phyloP scores from a whole-genome alignment of 352 stramenopile species.

The Phytophthora idaei region DNA sequence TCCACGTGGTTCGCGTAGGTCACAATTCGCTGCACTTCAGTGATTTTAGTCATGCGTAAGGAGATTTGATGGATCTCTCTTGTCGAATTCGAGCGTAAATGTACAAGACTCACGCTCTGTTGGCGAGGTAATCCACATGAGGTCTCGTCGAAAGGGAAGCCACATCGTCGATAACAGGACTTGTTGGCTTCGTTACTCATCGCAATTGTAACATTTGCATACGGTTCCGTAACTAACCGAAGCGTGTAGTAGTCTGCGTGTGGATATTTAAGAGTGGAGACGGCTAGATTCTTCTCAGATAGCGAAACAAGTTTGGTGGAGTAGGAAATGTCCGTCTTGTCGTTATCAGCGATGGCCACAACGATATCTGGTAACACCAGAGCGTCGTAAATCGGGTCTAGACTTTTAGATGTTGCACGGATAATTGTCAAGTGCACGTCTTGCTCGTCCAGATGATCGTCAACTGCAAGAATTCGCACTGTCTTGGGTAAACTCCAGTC shows the following conservation, averaged over 20 bases:
- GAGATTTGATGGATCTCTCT: slow-evolving; percentile 69
- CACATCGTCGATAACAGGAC: slow-evolving; percentile 72
- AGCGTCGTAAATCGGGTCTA: slow-evolving; percentile 62
- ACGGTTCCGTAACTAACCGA: slow-evolving; percentile 62
- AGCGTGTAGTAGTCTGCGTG: slow-evolving; percentile 52
- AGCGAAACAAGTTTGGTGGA: slow-evolving; percentile 50
- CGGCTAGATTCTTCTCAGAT: slow-evolving; percentile 33
- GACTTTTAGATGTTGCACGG: slow-evolving; percentile 42
- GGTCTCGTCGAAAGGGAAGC: slow-evolving; percentile 58
- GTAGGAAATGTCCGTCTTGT: slow-evolving; percentile 52
- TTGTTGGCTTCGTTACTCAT: slow-evolving; percentile 77
- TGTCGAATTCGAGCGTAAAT: slow-evolving; percentile 59
- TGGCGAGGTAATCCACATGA: slow-evolving; percentile 67
- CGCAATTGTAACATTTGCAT: slow-evolving; percentile 71
- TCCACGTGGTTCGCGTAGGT: slow-evolving; percentile 66
- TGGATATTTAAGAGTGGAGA: slow-evolving; percentile 24
- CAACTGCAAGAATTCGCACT: slow-evolving; percentile 69
- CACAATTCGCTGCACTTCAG: slow-evolving; percentile 68
- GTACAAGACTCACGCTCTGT: slow-evolving; percentile 67
- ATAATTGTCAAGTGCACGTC: slow-evolving; percentile 71
- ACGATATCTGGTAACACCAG: slow-evolving; percentile 67
- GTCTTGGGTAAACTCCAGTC: slow-evolving; percentile 74
- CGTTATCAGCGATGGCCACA: slow-evolving; percentile 75
- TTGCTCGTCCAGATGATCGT: slow-evolving; percentile 72
- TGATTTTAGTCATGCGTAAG: slow-evolving; percentile 53